A percentile compares a stretch with the other conserved stretches of the same genome.
These are phyloP conservation scores for Aspergillus baeticus DNA, from an alignment of 495 filamentous ascomycete genomes.

Conservation along the genomic window DNA sequence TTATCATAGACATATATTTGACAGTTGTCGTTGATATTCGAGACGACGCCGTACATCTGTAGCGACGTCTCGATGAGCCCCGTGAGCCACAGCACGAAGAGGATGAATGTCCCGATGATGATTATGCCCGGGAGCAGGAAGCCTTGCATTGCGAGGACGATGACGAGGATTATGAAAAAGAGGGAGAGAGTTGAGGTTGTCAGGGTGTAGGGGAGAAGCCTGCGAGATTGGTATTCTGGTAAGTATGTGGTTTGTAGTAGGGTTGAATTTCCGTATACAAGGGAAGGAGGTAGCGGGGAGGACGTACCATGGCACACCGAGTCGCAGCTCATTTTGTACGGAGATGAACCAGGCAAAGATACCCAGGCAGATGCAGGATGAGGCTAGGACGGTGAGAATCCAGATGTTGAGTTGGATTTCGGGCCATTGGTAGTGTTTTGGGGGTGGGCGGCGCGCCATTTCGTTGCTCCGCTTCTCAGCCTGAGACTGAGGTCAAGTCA, in stretches of 20 bases:
- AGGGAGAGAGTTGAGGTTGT: conserved; percentile 66
- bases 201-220: conserved; percentile 95
- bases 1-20: conserved; percentile 64
- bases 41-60: conserved; percentile 79
- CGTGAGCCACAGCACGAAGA: conserved; percentile 89
- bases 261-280: too few relatives aligned
- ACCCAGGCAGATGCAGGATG: conserved; percentile 76
- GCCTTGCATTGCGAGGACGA: conserved; percentile 71
- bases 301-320: conserved; percentile 80
- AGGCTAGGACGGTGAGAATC: conserved; percentile 82
- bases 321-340: conserved; percentile 67
- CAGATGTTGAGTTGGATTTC: conserved; percentile 89
- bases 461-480: conserved; percentile 1
- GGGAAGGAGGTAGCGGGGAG: neutral
- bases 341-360: conserved; percentile 83
- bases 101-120: conserved; percentile 86
- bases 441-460: conserved; percentile 22
- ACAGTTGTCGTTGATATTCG: conserved; percentile 78
- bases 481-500: neutral
- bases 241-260: neutral
- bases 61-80: conserved; percentile 87
- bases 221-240: conserved; percentile 13
- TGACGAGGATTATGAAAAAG: conserved; percentile 68
- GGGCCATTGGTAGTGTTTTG: conserved; percentile 88
- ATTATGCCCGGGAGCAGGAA: conserved; percentile 87